phyloP scores from a whole-genome alignment of 2,329 filamentous ascomycete species.

The Aspergillus sp. region DNA sequence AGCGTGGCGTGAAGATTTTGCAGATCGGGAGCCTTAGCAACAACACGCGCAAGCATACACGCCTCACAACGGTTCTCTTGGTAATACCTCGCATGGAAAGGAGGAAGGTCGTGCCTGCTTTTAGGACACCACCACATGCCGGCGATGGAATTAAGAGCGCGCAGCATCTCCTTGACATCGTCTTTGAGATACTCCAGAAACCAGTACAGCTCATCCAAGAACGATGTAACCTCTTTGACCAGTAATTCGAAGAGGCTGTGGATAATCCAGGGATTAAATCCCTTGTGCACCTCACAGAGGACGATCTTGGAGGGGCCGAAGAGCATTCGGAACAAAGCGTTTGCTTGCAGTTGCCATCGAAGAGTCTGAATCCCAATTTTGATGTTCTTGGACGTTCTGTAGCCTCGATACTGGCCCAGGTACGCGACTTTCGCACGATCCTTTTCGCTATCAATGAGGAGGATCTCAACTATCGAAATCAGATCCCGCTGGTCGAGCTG shows the following conservation, averaged over 20 bases:
- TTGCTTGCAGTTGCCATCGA: too few relatives aligned
- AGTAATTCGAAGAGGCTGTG: slow-evolving; percentile 23
- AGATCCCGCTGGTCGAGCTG: too few relatives aligned
- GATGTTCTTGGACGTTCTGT: too few relatives aligned
- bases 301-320: background rate
- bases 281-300: slow-evolving; percentile 26
- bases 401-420: too few relatives aligned
- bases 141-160: slow-evolving; percentile 28
- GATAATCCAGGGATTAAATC: slow-evolving; percentile 28
- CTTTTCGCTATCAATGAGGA: too few relatives aligned
- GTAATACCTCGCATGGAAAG: slow-evolving; percentile 23
- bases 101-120: background rate
- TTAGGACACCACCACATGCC: slow-evolving; percentile 34
- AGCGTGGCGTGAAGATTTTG: slow-evolving; percentile 33
- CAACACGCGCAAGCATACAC: slow-evolving; percentile 40
- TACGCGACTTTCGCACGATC: too few relatives aligned
- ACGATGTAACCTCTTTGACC: slow-evolving; percentile 26
- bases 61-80: slow-evolving; percentile 40
- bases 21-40: slow-evolving; percentile 26
- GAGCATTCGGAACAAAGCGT: too few relatives aligned
- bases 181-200: slow-evolving; percentile 19
- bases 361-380: too few relatives aligned
- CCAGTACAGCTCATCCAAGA: slow-evolving; percentile 23
- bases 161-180: slow-evolving; percentile 16
- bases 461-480: too few relatives aligned